Evolutionary conservation across 164 flowering plant species (phyloP).

Genomic region (Malania oleifera): DNA sequence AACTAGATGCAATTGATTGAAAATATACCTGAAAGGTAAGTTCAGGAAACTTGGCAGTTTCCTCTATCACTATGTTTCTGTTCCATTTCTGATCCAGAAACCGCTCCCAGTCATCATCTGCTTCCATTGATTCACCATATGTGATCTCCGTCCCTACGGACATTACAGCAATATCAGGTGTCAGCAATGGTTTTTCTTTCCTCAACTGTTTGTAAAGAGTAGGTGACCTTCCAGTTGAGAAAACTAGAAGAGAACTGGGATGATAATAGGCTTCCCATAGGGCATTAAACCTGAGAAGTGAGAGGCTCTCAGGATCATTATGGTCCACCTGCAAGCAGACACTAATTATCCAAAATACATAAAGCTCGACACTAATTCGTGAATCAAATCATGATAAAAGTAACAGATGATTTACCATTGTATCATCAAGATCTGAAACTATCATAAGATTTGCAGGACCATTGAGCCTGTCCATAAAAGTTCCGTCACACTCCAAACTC

Average conservation of each 20-base stretch:
- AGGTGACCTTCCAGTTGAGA: constrained; percentile 3
- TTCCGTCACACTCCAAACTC: no score
- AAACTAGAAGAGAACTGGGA: not conserved
- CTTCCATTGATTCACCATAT: not conserved
- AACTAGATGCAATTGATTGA: not conserved
- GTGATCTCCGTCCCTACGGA: not conserved
- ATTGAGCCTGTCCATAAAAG: constrained; percentile 4
- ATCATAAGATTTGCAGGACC: not conserved
- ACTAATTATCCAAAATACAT: no score
- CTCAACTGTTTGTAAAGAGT: constrained; percentile 2
- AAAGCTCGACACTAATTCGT: no score
- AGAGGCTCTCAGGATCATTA: not conserved
- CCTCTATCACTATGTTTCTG: not conserved
- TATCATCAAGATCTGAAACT: constrained; percentile 2
- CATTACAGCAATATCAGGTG: not conserved
- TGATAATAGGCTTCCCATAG: not conserved
- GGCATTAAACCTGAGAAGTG: constrained; percentile 4
- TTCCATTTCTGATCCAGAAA: not conserved
- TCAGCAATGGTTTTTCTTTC: constrained; percentile 1
- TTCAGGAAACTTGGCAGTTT: not conserved
- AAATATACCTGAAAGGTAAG: not conserved
- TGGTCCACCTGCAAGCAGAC: not conserved
- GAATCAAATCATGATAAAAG: no score
- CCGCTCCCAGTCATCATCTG: not conserved
- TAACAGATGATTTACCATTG: not conserved